Evolutionary conservation across 148 eudicot species (phyloP).

Genomic region (Dianthus caryophyllus): DNA sequence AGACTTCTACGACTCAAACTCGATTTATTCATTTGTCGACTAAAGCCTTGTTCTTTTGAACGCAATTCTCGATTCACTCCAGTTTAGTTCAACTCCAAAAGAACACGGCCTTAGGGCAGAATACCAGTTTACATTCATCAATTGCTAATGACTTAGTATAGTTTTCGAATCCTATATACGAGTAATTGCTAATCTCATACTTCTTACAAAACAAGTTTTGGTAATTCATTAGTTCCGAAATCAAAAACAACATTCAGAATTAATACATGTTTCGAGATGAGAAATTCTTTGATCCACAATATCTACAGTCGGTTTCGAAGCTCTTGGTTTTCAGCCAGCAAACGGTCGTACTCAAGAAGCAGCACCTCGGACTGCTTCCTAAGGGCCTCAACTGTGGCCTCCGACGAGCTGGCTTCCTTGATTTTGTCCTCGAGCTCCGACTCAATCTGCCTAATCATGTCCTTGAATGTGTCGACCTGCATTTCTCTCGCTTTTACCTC

Average conservation of each 20-base stretch:
- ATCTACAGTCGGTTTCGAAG: conserved; percentile 41
- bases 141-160: too few species aligned
- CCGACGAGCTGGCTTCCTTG: conserved; percentile 45
- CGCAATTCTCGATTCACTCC: too few species aligned
- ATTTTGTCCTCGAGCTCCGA: conserved; percentile 41
- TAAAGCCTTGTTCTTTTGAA: too few species aligned
- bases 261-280: conserved; percentile 13
- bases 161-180: too few species aligned
- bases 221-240: too few species aligned
- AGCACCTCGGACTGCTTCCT: conserved; percentile 54
- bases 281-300: conserved; percentile 31
- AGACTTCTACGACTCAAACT: too few species aligned
- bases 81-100: too few species aligned
- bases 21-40: too few species aligned
- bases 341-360: conserved; percentile 53
- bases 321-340: conserved; percentile 57
- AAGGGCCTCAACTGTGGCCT: conserved; percentile 42
- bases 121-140: too few species aligned
- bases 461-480: conserved; percentile 41
- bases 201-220: too few species aligned
- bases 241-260: conserved; percentile 2
- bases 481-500: conserved; percentile 53
- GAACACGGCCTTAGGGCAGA: too few species aligned
- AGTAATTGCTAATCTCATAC: too few species aligned
- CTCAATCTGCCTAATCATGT: conserved; percentile 44